Evolutionary conservation across 495 filamentous ascomycete species (phyloP), one percentile per base, ranked within the genome.

Genomic region (Lophium mytilinum): DNA sequence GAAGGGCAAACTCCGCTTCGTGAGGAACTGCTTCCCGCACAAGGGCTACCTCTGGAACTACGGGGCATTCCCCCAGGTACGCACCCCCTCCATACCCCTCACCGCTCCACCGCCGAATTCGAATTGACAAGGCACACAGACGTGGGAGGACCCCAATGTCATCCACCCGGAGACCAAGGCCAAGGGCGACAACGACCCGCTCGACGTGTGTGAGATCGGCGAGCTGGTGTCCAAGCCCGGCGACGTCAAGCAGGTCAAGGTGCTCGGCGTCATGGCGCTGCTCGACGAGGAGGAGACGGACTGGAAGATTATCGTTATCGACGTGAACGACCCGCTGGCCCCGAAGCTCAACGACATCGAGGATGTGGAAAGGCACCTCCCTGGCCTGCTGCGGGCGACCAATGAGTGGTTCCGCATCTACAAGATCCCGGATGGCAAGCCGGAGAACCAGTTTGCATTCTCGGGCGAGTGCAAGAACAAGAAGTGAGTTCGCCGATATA

Each of bases 361-460:
- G 81, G 94, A 99, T 74, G 92, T 99, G 55, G 94, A 97, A 81
- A 85, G 92, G 70, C 94, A 97, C 80, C 87, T 99, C 21, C 94
- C 94, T 42, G 94, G 94, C 60, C 86, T 97, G 39, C 78, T 99
- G 69, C 83, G 94, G 62, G 94, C 94, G 69, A 97, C 93, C 71
- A 99, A 99, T 72, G 94, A 99, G 82, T 99, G 94, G 94, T 99
- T 99, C 88, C 89, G 94, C 74, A 97, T 99, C 82, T 99, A 99
- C 85, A 97, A 97, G 82, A 97, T 99, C 77, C 94, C 94, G 68
- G 94, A 99, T 70, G 94, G 94, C 80, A 99, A 97, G 90, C 91
- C 91, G 66, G 93, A 97, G 85, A 99, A 99, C 83, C 93, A 97
- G 79, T 97, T 99, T 69, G 94, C 94, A 65, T 99, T 99, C 83